Evolutionary conservation across 495 filamentous ascomycete species (phyloP), one percentile per base, ranked within the genome.

Genomic region (Chaetomium cochliodes): DNA sequence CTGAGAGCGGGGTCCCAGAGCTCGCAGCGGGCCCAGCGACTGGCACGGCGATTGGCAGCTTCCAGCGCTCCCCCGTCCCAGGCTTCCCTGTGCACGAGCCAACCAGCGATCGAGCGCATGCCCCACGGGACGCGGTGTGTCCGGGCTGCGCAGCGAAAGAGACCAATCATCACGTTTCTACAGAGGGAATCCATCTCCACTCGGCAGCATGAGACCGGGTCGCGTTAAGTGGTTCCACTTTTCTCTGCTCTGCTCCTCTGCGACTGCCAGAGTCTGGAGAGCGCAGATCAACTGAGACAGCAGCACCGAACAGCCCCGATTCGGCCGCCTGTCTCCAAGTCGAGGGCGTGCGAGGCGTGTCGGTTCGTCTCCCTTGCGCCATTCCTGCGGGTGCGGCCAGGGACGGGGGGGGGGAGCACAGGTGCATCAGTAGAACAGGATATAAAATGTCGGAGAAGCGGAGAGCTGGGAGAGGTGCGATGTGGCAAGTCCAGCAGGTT

Each of bases 211-310:
- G 53, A 28, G 52, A 25, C 52, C 28, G 37, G 53, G 54, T 51
- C 62, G 54, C 46, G 62, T 58, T 51, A 44, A 64, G 42, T 52
- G 62, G 62, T 16, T 52, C 62, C 54, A 58, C 53, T 42, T 22
- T 51, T 44, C 9, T 47, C 8, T 20, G n/a, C n/a, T n/a, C n/a
- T n/a, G n/a, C n/a, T n/a, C n/a, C n/a, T n/a, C n/a, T n/a, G n/a
- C n/a, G 15, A 16, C 44, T 47, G 44, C 44, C n/a, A 42, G 1
- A 20, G 20, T 7, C 28, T n/a, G 26, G 22, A 39, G 11, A 15
- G 52, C 22, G 61, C 53, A 63, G 61, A 56, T 63, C 61, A 52
- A 46, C 39, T 30, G 52, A 63, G 41, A 57, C 52, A 47, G 47
- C 33, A 26, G 5, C n/a, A 18, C 44, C 9, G 9, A 23, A 20